These are phyloP conservation scores for Ilex asprella DNA, from an alignment of 257 asterid species.

Conservation along the genomic window DNA sequence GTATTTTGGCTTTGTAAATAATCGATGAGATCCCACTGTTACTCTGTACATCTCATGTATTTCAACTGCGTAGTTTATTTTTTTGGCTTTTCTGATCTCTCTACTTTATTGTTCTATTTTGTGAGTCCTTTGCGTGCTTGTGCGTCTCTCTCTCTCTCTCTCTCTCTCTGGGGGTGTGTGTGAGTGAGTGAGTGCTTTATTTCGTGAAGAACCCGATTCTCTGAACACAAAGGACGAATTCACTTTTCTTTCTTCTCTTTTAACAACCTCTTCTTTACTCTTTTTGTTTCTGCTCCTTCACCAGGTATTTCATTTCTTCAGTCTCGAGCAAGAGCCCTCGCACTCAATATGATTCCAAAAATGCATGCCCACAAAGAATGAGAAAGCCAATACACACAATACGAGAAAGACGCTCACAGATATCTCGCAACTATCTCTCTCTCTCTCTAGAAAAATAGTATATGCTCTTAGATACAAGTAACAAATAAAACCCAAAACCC, in stretches of 20 bases:
- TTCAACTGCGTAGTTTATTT: too few species aligned
- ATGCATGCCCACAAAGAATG: not conserved
- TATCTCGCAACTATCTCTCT: not conserved
- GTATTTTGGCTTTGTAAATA: too few species aligned
- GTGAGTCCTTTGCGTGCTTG: too few species aligned
- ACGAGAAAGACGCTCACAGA: not conserved
- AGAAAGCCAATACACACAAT: not conserved
- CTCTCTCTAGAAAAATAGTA: not conserved
- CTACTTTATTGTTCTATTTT: too few species aligned
- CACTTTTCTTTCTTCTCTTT: conserved; percentile 26
- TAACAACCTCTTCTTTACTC: conserved; percentile 5
- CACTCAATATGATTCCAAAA: too few species aligned
- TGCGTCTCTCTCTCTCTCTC: not conserved
- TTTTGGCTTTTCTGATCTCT: too few species aligned
- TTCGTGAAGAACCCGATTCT: conserved; percentile 60
- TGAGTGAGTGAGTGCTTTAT: conserved; percentile 7
- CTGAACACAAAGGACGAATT: conserved; percentile 40
- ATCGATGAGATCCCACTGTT: too few species aligned
- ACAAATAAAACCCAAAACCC: too few species aligned
- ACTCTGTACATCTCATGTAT: too few species aligned
- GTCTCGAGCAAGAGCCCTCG: not conserved
- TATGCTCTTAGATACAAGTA: too few species aligned
- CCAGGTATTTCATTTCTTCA: conserved; percentile 1
- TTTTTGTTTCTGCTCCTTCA: conserved; percentile 11
- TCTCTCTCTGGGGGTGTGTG: not conserved